A percentile compares a stretch with the other conserved stretches of the same genome.
Evolutionary conservation across 2,329 filamentous ascomycete genomes (phyloP).

Genomic region (Fusarium sp.): DNA sequence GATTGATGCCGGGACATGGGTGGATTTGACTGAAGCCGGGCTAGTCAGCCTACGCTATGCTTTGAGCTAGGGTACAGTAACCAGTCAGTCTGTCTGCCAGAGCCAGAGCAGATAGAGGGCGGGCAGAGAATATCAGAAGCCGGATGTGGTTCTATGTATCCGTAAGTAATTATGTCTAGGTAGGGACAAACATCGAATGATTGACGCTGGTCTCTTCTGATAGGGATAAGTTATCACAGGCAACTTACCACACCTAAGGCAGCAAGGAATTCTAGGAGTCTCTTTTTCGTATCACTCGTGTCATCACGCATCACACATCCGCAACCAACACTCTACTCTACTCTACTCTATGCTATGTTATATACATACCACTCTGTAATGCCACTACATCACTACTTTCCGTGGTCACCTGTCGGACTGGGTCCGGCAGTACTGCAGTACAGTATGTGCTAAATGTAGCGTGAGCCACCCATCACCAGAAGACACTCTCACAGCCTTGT

Average conservation of each 20-base stretch:
- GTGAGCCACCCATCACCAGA: neutral
- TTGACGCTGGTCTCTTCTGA: neutral
- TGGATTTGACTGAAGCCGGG: neutral
- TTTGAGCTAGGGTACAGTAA: slow-evolving; percentile 21
- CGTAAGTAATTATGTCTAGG: neutral
- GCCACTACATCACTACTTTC: slow-evolving; percentile 12
- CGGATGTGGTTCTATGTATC: neutral
- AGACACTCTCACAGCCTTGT: slow-evolving; percentile 4
- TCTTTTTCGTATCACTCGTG: neutral
- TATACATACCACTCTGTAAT: neutral
- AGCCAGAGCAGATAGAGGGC: neutral
- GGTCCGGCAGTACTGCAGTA: slow-evolving; percentile 1
- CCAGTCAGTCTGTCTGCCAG: neutral
- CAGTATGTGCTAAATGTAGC: slow-evolving; percentile 3
- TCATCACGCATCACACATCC: neutral
- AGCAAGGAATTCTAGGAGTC: neutral
- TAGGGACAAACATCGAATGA: neutral
- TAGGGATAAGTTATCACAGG: neutral
- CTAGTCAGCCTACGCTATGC: neutral
- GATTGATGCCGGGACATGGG: slow-evolving; percentile 23
- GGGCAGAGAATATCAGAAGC: neutral
- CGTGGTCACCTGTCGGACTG: slow-evolving; percentile 12
- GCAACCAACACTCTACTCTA: neutral
- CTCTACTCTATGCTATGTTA: neutral
- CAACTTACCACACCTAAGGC: neutral